A percentile compares a stretch with the other conserved stretches of the same genome.
These are phyloP conservation scores for Trametes hirsuta DNA, from an alignment of 1,284 basidiomycete genomes.

Conservation along the genomic window DNA sequence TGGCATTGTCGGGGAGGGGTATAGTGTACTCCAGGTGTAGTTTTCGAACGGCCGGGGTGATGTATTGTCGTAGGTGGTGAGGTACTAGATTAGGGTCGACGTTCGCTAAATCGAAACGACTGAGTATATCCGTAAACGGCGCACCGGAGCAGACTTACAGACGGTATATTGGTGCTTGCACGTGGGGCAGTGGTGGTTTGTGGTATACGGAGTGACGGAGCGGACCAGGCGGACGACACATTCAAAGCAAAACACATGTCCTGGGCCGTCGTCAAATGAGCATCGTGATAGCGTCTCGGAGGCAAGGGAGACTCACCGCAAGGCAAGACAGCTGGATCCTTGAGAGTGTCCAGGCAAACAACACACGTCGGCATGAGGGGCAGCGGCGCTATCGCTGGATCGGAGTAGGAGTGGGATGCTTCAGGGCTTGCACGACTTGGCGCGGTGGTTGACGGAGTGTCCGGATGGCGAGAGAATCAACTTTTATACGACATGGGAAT, in stretches of 20 bases:
- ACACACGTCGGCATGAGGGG: constrained; percentile 47
- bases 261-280: constrained; percentile 35
- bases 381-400: neutral
- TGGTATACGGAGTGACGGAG: constrained; percentile 47
- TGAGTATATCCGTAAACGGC: neutral
- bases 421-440: neutral
- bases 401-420: neutral
- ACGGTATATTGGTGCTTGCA: constrained; percentile 55
- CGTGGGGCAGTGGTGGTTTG: constrained; percentile 53
- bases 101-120: constrained; percentile 39
- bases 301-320: constrained; percentile 48
- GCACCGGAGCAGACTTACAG: constrained; percentile 31
- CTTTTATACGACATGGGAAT: constrained; percentile 14
- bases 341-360: constrained; percentile 55
- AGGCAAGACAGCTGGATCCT: constrained; percentile 58
- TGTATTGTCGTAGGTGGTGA: constrained; percentile 49
- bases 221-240: constrained; percentile 54
- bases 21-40: constrained; percentile 46
- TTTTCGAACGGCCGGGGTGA: constrained; percentile 54
- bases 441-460: neutral
- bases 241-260: constrained; percentile 60
- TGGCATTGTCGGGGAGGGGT: constrained; percentile 18
- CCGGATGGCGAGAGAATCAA: neutral
- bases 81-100: constrained; percentile 51
- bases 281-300: neutral